These are phyloP conservation scores for Pistacia vera DNA, from an alignment of 345 rosid species.

Conservation along the genomic window DNA sequence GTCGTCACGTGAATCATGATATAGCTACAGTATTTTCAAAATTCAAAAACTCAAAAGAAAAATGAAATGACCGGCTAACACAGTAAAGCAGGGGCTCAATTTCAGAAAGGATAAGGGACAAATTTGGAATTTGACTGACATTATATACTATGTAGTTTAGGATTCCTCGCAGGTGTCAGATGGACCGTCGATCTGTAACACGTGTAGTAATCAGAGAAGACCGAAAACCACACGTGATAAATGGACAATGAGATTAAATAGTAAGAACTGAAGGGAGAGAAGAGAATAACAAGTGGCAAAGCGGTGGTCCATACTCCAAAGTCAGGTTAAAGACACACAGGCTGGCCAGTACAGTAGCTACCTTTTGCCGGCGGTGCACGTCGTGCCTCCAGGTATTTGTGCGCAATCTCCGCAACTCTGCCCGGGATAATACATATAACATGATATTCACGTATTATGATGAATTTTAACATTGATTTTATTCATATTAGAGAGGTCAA, in stretches of 20 bases:
- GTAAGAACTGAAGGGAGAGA: not conserved
- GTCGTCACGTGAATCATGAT: slow-evolving; percentile 19
- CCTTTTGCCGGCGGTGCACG: slow-evolving; percentile 13
- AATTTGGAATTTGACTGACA: not conserved
- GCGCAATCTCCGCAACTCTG: slow-evolving; percentile 5
- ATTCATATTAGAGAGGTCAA: too few relatives aligned
- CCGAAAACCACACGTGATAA: slow-evolving; percentile 19
- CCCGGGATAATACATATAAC: not conserved
- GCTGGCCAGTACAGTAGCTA: slow-evolving; percentile 4
- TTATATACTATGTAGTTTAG: not conserved
- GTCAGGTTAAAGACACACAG: not conserved
- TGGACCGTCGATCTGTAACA: slow-evolving; percentile 11
- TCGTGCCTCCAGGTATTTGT: slow-evolving; percentile 9
- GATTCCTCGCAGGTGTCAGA: not conserved
- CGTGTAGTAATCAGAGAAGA: not conserved
- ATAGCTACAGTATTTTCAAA: not conserved
- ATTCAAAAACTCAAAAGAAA: not conserved
- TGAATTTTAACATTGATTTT: too few relatives aligned
- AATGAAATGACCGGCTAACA: not conserved
- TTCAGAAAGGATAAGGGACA: not conserved
- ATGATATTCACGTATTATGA: too few relatives aligned
- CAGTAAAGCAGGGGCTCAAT: too few relatives aligned
- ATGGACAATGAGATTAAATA: not conserved
- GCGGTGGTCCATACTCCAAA: not conserved
- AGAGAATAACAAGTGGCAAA: slow-evolving; percentile 1